Evolutionary conservation across 2,329 filamentous ascomycete species (phyloP), one percentile per base, ranked within the genome.

Genomic region (Fusarium kyushuense): DNA sequence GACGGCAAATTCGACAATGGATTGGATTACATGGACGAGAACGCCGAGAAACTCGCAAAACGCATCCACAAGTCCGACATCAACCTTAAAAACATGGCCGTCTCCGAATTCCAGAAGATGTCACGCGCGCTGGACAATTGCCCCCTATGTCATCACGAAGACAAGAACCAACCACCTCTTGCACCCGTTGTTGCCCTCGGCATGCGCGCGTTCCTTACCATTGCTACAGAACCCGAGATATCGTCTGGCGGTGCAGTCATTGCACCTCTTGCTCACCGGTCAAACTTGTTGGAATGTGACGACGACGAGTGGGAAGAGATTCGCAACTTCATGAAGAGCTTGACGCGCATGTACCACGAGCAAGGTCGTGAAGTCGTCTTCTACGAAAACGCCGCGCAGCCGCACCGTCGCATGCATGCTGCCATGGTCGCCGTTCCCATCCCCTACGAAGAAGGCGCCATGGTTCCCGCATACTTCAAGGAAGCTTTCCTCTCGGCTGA

Each of bases 251-350:
- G 94, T 48, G 92, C 94, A 9, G 90, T 96, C 58, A 96, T 99
- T 65, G 93, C 94, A 5, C 96, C 96, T 8, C 89, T 96, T 23
- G 88, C 94, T 71, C 96, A 99, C 77, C 90, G 90, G 53, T 89
- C 85, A 25, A 99, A 98, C 77, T 87, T 99, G 1, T 83, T 99
- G n/a, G 95, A 97, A 79, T 99, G 96, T 78, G 95, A 98, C 78
- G 95, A 99, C 75, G 96, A 99, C 76, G 96, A 99, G 78, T 99
- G 96, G 96, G 96, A 99, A 76, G 96, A 99, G 79, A 90, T 99
- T 8, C 92, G 96, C 71, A 99, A 99, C 78, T 99, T 99, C 77
- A 98, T 98, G 95, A 99, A 99, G 82, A 92, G 89, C 60, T 85
- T 99, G 21, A 97, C 92, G 6, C 89, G 95, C 43, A 91, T 97